Conservation (phyloP, 495 filamentous ascomycete species). For the Tuber aestivum region DNA sequence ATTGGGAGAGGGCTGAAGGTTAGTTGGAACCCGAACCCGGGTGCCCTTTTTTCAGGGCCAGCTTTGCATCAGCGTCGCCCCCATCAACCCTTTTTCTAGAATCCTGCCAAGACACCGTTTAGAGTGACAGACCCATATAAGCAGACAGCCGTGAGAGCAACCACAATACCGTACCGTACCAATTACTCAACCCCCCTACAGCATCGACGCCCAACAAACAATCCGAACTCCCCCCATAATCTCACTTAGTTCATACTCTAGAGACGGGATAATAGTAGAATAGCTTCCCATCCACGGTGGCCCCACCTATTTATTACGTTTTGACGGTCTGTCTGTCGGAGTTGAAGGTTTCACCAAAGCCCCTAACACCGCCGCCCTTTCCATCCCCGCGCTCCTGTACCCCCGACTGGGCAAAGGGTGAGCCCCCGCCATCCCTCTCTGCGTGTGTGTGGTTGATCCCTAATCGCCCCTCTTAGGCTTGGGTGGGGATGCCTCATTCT, state of each 20-base stretch:
- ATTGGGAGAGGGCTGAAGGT: neutral
- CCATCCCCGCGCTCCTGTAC: too few relatives aligned
- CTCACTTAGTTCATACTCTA: neutral
- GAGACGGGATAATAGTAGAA: neutral
- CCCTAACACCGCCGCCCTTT: neutral
- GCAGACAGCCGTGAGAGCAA: neutral
- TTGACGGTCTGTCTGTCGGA: neutral
- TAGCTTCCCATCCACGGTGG: neutral
- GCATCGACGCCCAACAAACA: neutral
- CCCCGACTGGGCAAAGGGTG: neutral
- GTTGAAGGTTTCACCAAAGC: too few relatives aligned
- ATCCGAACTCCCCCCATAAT: neutral
- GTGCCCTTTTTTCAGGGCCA: neutral
- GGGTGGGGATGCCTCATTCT: neutral
- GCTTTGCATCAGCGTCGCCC: neutral
- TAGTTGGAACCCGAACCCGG: neutral
- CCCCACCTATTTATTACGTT: neutral
- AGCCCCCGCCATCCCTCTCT: neutral
- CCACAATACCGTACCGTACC: too few relatives aligned
- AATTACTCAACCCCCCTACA: neutral
- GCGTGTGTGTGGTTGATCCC: neutral
- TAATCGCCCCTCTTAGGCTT: neutral
- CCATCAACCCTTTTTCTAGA: neutral
- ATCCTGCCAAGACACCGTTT: neutral
- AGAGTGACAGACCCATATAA: neutral